These are phyloP conservation scores for Saccharomyces hybrid DNA, from an alignment of 1,139 yeast species.

Conservation along the genomic window DNA sequence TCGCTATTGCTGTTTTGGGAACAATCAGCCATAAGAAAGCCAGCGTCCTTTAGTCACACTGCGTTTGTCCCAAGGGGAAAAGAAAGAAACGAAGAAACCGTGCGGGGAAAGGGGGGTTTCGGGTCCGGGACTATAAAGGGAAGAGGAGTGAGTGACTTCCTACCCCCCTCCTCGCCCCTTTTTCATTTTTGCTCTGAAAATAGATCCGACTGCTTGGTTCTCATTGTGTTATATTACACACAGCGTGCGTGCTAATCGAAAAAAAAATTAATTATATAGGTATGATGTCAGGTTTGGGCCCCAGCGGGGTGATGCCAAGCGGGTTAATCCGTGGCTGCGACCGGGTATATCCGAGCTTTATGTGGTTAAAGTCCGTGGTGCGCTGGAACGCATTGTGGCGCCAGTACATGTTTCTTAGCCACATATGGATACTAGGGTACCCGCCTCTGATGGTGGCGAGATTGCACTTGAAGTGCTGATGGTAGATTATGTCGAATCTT, in stretches of 20 bases:
- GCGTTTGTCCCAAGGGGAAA: background rate
- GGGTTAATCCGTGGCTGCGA: no score
- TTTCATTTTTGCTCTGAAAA: background rate
- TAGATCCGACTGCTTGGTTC: background rate
- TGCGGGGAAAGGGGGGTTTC: background rate
- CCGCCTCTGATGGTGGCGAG: no score
- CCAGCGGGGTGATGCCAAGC: no score
- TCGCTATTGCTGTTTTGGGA: background rate
- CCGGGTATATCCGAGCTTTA: no score
- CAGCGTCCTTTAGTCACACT: background rate
- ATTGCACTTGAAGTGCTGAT: no score
- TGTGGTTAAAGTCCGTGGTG: no score
- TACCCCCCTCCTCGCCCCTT: background rate
- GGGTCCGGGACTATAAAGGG: background rate
- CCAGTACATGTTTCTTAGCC: no score
- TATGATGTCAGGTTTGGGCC: constrained; percentile 37
- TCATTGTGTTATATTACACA: background rate
- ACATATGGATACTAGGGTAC: no score
- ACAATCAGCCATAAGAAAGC: background rate
- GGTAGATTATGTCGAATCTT: no score
- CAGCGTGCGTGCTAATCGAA: background rate
- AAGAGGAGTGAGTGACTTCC: background rate
- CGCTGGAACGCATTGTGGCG: no score
- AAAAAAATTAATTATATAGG: constrained; percentile 25
- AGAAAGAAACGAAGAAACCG: background rate